These are phyloP conservation scores for Solanum rostratum DNA, from an alignment of 257 asterid genomes.

Conservation along the genomic window DNA sequence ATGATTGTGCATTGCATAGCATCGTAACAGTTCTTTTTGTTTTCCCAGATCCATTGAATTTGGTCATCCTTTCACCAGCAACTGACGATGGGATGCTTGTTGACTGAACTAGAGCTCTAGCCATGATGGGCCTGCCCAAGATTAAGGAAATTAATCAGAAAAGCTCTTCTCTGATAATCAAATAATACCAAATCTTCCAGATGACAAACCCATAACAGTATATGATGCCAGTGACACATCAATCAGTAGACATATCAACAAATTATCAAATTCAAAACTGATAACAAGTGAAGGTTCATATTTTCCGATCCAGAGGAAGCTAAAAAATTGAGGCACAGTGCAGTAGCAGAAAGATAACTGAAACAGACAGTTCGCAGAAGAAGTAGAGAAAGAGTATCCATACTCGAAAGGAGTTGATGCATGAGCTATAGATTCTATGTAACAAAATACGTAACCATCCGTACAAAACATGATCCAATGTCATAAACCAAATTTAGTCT, in stretches of 20 bases:
- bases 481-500: not conserved
- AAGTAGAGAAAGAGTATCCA: not conserved
- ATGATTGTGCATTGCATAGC: conserved; percentile 32
- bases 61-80: conserved; percentile 33
- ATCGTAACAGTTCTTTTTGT: conserved; percentile 31
- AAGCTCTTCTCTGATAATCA: not conserved
- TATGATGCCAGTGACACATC: not conserved
- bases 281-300: not conserved
- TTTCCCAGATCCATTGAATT: conserved; percentile 38
- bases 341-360: not conserved
- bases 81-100: conserved; percentile 53
- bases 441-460: not conserved
- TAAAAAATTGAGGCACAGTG: not conserved
- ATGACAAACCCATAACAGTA: not conserved
- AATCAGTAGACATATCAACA: not conserved
- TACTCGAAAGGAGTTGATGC: not conserved
- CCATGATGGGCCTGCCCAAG: conserved; percentile 54
- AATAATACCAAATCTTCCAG: not conserved
- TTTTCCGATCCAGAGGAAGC: not conserved
- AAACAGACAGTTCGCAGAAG: not conserved
- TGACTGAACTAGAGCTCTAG: conserved; percentile 57
- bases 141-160: not conserved
- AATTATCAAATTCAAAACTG: not conserved
- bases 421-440: not conserved
- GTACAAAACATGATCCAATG: not conserved